A percentile compares a stretch with the other conserved stretches of the same genome.
Evolutionary conservation across 2,329 filamentous ascomycete genomes (phyloP).

Genomic region (Botryotinia globosa): DNA sequence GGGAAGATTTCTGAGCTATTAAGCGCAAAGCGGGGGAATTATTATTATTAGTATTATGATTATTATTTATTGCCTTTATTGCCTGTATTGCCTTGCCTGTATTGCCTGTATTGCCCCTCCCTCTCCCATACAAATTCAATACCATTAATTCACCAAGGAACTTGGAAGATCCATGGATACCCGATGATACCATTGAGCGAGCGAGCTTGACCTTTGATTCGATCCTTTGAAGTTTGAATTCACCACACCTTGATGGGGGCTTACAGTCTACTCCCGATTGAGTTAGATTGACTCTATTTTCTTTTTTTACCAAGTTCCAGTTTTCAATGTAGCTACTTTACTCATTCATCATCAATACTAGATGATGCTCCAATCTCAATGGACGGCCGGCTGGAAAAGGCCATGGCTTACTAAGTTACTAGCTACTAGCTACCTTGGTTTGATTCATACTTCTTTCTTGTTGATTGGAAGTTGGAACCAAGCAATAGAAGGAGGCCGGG

Average conservation of each 20-base stretch:
- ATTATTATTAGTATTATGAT: too few species aligned
- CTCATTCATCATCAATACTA: neutral
- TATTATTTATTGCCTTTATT: too few species aligned
- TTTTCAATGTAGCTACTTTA: too few species aligned
- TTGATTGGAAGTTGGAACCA: neutral
- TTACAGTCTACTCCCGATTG: neutral
- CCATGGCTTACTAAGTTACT: neutral
- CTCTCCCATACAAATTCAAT: too few species aligned
- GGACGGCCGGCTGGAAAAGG: neutral
- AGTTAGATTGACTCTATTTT: neutral
- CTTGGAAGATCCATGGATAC: too few species aligned
- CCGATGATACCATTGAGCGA: too few species aligned
- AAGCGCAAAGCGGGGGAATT: constrained; percentile 21
- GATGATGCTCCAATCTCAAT: neutral
- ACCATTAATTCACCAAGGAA: too few species aligned
- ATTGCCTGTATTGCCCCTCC: too few species aligned
- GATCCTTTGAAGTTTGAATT: neutral
- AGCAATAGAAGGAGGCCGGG: too few species aligned
- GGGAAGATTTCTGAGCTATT: constrained; percentile 15
- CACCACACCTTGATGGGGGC: neutral
- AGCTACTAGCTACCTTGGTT: neutral
- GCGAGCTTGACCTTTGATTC: neutral
- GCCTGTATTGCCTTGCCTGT: too few species aligned
- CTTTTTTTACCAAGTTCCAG: neutral
- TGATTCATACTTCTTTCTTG: neutral